These are phyloP conservation scores for Russula earlei DNA, from an alignment of 768 basidiomycete species.

Conservation along the genomic window DNA sequence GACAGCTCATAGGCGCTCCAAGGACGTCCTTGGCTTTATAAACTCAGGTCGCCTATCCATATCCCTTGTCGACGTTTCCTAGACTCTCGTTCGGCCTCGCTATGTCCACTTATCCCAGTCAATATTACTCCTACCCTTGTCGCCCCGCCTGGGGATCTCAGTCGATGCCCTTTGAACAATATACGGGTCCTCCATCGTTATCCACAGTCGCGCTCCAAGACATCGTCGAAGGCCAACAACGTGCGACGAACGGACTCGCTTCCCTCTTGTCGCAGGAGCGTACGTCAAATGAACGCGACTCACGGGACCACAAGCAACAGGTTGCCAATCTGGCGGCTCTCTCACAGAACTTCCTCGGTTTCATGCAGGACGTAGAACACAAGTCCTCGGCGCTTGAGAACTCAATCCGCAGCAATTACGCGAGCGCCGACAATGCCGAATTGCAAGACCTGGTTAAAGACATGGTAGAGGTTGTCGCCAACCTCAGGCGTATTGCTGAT, in stretches of 20 bases:
- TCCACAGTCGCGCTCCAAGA: slow-evolving; percentile 10
- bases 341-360: slow-evolving; percentile 7
- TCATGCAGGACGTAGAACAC: slow-evolving; percentile 11
- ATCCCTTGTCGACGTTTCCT: background rate
- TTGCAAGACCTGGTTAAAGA: slow-evolving; percentile 4
- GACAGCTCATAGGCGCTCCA: background rate
- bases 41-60: background rate
- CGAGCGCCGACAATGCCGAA: background rate
- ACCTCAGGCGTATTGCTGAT: slow-evolving; percentile 9
- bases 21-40: background rate
- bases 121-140: background rate
- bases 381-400: slow-evolving; percentile 1
- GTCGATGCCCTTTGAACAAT: background rate
- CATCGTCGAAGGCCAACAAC: slow-evolving; percentile 13
- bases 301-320: slow-evolving; percentile 12
- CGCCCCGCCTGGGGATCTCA: background rate
- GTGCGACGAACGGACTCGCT: slow-evolving; percentile 1
- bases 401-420: background rate
- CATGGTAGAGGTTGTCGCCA: slow-evolving; percentile 4
- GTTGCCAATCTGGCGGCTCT: slow-evolving; percentile 1
- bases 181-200: background rate
- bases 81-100: background rate
- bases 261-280: slow-evolving; percentile 9
- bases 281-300: background rate
- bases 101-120: slow-evolving; percentile 6